Conservation (phyloP, 2,329 filamentous ascomycete species). For the Neobulgaria alba region DNA sequence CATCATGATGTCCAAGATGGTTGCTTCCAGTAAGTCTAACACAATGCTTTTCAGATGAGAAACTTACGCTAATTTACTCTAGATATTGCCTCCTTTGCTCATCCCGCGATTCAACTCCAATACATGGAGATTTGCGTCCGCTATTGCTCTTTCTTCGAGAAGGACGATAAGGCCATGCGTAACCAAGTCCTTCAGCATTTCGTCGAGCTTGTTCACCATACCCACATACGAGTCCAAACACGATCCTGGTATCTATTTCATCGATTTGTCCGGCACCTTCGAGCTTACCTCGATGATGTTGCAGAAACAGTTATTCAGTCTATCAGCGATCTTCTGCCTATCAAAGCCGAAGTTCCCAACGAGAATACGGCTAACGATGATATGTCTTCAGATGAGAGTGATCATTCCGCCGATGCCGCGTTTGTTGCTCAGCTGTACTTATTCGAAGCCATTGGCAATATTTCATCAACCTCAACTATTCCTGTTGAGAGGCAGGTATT, state of each 20-base stretch:
- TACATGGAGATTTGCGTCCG: conserved; percentile 98
- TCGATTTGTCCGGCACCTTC: conserved; percentile 81
- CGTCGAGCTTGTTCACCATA: conserved; percentile 80
- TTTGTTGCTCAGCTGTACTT: conserved; percentile 90
- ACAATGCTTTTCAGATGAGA: background rate
- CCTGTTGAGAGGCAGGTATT: conserved; percentile 77
- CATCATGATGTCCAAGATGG: conserved; percentile 92
- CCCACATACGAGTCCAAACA: conserved; percentile 76
- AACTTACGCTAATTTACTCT: conserved; percentile 20
- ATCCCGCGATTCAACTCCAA: conserved; percentile 86
- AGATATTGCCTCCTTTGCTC: conserved; percentile 79
- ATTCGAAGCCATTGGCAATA: conserved; percentile 89
- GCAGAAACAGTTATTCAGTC: conserved; percentile 88
- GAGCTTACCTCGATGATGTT: conserved; percentile 76
- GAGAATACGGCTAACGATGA: conserved; percentile 69
- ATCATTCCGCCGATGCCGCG: conserved; percentile 79
- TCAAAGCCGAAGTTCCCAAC: conserved; percentile 79
- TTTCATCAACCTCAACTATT: conserved; percentile 72
- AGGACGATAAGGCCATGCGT: conserved; percentile 64
- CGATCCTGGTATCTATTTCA: conserved; percentile 97
- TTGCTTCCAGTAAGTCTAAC: conserved; percentile 65
- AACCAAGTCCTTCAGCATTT: conserved; percentile 86
- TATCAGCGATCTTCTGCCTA: conserved; percentile 76
- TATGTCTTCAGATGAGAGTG: conserved; percentile 89
- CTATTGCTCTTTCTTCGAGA: conserved; percentile 88